Evolutionary conservation across 352 stramenopile genomes (phyloP), one percentile per base, ranked within the genome.

Genomic region (Phytophthora rubi): DNA sequence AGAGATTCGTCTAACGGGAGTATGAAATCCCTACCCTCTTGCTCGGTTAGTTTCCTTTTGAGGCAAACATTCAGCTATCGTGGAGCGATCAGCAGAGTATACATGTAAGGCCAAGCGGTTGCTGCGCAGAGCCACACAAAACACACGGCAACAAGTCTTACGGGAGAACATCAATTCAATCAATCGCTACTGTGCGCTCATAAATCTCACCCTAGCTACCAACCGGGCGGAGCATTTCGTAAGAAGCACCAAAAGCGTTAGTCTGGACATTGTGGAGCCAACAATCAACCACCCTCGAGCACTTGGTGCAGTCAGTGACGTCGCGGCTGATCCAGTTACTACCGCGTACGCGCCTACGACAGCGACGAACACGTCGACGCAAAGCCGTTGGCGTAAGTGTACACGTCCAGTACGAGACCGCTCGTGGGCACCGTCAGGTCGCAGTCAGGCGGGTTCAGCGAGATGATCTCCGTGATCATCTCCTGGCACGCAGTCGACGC

Each of bases 341-440:
- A 42, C 35, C 15, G 35, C 9, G 10, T 4, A 15, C 23, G 15
- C n/a, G 15, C 16, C n/a, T 49, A 60, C 33, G 33, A 39, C 70
- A 59, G 48, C 15, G 53, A 56, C 16, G 54, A 28, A 28, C 68
- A 70, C 21, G 21, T 68, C 21, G 57, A 6, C 18, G 57, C 62
- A 42, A 76, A 76, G 2, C 45, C 53, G 53, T 65, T 69, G 4
- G 58, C 63, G 30, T 69, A 21, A 6, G 56, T 37, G 58, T 73
- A 62, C 44, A 76, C 65, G 64, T 76, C 70, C 49, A 71, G 13
- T 44, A 62, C 53, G 15, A 72, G 63, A 21, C 70, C 70, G 60
- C 69, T 76, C 9, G 64, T 76, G 10, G 70, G 65, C 26, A 77
- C 66, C 0, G 28, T 59, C 45, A 80, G 62, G 10, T 49, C 63